Evolutionary conservation across 129 eudicot species (phyloP).

Genomic region (Rutidosis leptorrhynchoides): DNA sequence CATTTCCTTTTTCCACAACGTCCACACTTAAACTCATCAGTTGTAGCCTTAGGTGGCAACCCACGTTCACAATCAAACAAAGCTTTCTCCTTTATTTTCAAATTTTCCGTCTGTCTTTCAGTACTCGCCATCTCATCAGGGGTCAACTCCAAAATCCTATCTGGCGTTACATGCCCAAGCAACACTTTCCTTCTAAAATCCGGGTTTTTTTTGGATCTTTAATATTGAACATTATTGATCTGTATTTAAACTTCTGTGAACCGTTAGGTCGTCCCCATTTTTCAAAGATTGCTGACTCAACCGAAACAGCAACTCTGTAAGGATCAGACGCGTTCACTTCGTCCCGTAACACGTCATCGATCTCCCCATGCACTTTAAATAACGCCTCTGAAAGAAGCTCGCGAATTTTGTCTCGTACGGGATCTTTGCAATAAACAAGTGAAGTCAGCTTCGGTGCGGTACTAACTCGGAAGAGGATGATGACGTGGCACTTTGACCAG

Average conservation of each 20-base stretch:
- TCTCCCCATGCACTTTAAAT: constrained; percentile 57
- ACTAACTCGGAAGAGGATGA: constrained; percentile 32
- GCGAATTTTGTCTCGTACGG: constrained; percentile 63
- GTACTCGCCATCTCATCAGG: constrained; percentile 95
- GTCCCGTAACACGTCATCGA: constrained; percentile 48
- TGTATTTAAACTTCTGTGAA: constrained; percentile 63
- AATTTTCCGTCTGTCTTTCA: constrained; percentile 53
- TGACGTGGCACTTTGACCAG: constrained; percentile 17
- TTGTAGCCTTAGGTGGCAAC: constrained; percentile 60
- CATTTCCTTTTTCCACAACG: constrained; percentile 67
- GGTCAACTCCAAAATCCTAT: constrained; percentile 50
- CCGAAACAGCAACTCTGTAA: constrained; percentile 60
- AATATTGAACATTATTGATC: constrained; percentile 76
- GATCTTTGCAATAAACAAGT: constrained; percentile 58
- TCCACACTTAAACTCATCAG: constrained; percentile 72
- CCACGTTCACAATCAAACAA: constrained; percentile 78
- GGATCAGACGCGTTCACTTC: constrained; percentile 65
- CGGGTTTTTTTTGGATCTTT: constrained; percentile 77
- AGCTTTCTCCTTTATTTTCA: constrained; percentile 68
- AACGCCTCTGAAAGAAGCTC: constrained; percentile 79
- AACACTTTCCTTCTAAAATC: constrained; percentile 85
- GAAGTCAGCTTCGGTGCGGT: constrained; percentile 72
- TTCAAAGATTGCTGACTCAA: constrained; percentile 85
- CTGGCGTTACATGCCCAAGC: constrained; percentile 60
- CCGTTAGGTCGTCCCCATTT: constrained; percentile 83